These are phyloP conservation scores for Elymus sibiricus DNA, from an alignment of 176 grass and related monocot genomes.

Conservation along the genomic window DNA sequence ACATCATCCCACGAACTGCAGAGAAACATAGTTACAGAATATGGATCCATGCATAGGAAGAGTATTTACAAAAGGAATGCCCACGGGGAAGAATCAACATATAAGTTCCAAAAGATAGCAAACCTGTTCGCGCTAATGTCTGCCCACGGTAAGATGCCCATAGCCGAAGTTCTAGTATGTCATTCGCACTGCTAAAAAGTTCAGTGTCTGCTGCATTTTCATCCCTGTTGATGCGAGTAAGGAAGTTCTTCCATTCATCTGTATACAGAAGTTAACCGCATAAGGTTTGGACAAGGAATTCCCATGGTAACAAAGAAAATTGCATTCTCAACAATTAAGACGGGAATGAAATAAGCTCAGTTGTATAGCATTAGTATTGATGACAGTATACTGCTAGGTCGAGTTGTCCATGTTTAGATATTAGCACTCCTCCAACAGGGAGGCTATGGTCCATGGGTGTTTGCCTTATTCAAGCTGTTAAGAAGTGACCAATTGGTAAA, in stretches of 20 bases:
- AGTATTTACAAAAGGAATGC: not conserved
- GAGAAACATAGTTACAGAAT: slow-evolving; percentile 10
- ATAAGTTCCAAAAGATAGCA: slow-evolving; percentile 14
- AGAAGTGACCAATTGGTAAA: not conserved
- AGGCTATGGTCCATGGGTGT: not conserved
- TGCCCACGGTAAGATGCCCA: slow-evolving; percentile 97
- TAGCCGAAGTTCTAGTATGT: slow-evolving; percentile 77
- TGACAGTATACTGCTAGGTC: not conserved
- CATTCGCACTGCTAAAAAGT: slow-evolving; percentile 58
- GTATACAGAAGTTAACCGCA: slow-evolving; percentile 31
- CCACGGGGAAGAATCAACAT: not conserved
- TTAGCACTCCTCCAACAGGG: not conserved
- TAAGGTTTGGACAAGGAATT: slow-evolving; percentile 11
- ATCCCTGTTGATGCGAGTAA: slow-evolving; percentile 79
- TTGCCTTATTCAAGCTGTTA: not conserved
- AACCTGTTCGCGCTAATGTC: slow-evolving; percentile 93
- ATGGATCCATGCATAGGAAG: not conserved
- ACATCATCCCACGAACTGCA: slow-evolving; percentile 98
- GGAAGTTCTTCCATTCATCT: slow-evolving; percentile 98
- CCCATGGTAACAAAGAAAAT: not conserved
- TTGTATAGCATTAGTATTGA: not conserved
- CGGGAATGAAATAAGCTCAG: not conserved
- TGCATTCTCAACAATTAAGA: not conserved
- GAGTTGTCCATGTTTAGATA: not conserved
- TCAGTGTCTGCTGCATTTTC: slow-evolving; percentile 81